A percentile compares a stretch with the other conserved stretches of the same genome.
Conservation (phyloP, 2,329 filamentous ascomycete species). For the Neonectria sp. region DNA sequence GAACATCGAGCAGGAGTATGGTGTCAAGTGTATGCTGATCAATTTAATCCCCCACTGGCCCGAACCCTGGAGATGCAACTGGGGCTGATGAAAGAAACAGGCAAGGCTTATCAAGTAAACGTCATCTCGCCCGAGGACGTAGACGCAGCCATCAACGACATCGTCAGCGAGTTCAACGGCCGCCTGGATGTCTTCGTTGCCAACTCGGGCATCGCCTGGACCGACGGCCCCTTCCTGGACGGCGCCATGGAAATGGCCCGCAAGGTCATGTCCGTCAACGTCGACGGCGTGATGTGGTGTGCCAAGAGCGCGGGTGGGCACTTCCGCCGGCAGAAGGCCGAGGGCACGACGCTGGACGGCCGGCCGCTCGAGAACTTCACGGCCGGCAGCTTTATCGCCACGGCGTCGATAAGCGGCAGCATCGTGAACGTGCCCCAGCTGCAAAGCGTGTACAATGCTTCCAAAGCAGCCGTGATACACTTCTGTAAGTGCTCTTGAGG, state of each 20-base stretch:
- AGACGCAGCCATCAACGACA: slow-evolving; percentile 64
- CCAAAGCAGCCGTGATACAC: slow-evolving; percentile 76
- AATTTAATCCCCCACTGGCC: slow-evolving; percentile 47
- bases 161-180: slow-evolving; percentile 78
- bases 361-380: slow-evolving; percentile 72
- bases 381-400: slow-evolving; percentile 82
- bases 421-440: slow-evolving; percentile 84
- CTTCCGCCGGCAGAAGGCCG: slow-evolving; percentile 79
- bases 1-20: slow-evolving; percentile 75
- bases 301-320: slow-evolving; percentile 78
- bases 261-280: slow-evolving; percentile 78
- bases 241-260: slow-evolving; percentile 75
- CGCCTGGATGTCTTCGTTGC: slow-evolving; percentile 85
- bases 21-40: slow-evolving; percentile 74
- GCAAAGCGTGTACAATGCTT: slow-evolving; percentile 81
- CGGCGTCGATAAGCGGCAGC: slow-evolving; percentile 83
- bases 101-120: slow-evolving; percentile 75
- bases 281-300: slow-evolving; percentile 85
- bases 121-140: slow-evolving; percentile 69
- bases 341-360: slow-evolving; percentile 75
- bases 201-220: slow-evolving; percentile 84
- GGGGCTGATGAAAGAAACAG: slow-evolving; percentile 54
- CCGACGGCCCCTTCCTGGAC: slow-evolving; percentile 76
- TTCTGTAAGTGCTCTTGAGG: slow-evolving; percentile 60
- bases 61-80: background rate